These are phyloP conservation scores for Wolfiporia cocos DNA, from an alignment of 1,284 basidiomycete genomes.

Conservation along the genomic window DNA sequence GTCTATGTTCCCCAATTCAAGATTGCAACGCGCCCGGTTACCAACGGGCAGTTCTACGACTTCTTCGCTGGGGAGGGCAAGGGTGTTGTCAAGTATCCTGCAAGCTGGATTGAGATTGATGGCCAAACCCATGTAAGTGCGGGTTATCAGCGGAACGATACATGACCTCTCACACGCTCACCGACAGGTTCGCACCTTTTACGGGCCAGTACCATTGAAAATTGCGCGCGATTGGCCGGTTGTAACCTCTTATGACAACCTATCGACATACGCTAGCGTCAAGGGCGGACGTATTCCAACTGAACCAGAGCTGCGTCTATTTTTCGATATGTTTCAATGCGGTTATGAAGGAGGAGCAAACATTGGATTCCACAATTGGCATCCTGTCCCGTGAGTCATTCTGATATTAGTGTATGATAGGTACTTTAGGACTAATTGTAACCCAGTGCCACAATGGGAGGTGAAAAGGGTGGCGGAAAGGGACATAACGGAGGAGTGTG, in stretches of 20 bases:
- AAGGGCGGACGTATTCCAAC: constrained; percentile 91
- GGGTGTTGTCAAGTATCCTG: constrained; percentile 44
- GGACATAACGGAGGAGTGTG: constrained; percentile 95
- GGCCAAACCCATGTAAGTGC: constrained; percentile 42
- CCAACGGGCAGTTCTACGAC: constrained; percentile 72
- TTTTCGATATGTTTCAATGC: constrained; percentile 65
- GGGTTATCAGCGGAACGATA: no score
- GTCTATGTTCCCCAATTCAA: constrained; percentile 58
- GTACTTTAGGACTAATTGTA: background rate
- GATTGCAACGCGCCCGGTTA: constrained; percentile 82
- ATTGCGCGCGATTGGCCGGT: constrained; percentile 85
- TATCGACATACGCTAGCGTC: constrained; percentile 75
- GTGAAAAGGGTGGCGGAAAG: constrained; percentile 37
- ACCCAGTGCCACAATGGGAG: constrained; percentile 56
- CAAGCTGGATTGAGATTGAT: constrained; percentile 58
- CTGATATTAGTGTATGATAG: background rate
- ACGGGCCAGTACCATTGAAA: constrained; percentile 77
- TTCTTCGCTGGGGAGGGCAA: constrained; percentile 43
- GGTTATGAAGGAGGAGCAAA: constrained; percentile 76
- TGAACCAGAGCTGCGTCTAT: constrained; percentile 81
- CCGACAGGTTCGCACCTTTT: constrained; percentile 83
- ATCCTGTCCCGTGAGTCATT: constrained; percentile 75
- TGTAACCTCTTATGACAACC: constrained; percentile 73
- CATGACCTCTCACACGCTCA: no score
- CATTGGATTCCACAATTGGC: constrained; percentile 89